Conservation (phyloP, 495 filamentous ascomycete species). For the Neurospora terricola region DNA sequence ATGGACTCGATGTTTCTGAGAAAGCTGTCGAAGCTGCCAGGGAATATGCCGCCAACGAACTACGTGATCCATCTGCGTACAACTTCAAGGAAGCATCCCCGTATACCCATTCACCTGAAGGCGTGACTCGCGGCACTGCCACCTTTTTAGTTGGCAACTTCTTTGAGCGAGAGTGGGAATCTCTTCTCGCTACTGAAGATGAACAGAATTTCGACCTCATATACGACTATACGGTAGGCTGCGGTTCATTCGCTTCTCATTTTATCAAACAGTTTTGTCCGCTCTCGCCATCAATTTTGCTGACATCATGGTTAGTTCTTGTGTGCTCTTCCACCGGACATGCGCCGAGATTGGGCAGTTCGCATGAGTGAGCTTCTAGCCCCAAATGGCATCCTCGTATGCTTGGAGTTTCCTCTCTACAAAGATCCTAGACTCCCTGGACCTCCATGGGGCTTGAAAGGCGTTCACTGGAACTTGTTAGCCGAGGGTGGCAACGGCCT, state of each 20-base stretch:
- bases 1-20: conserved; percentile 57
- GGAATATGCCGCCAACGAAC: conserved; percentile 12
- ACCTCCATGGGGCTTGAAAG: conserved; percentile 55
- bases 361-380: conserved; percentile 55
- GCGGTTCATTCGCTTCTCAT: neutral
- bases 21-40: conserved; percentile 46
- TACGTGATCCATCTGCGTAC: conserved; percentile 27
- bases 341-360: conserved; percentile 57
- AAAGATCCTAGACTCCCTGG: conserved; percentile 53
- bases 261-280: neutral
- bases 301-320: conserved; percentile 46
- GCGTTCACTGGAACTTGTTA: conserved; percentile 55
- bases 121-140: conserved; percentile 29
- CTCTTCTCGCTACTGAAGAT: conserved; percentile 20
- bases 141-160: conserved; percentile 58
- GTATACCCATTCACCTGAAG: neutral
- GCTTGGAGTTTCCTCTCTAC: conserved; percentile 66
- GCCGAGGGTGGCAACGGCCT: conserved; percentile 52
- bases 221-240: conserved; percentile 68
- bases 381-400: conserved; percentile 51
- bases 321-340: conserved; percentile 54
- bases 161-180: conserved; percentile 55
- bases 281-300: neutral
- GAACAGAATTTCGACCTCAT: conserved; percentile 57
- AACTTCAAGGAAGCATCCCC: conserved; percentile 26